A percentile compares a stretch with the other conserved stretches of the same genome.
phyloP scores from a whole-genome alignment of 176 grass and related monocot genomes.

The Juncus effusus region DNA sequence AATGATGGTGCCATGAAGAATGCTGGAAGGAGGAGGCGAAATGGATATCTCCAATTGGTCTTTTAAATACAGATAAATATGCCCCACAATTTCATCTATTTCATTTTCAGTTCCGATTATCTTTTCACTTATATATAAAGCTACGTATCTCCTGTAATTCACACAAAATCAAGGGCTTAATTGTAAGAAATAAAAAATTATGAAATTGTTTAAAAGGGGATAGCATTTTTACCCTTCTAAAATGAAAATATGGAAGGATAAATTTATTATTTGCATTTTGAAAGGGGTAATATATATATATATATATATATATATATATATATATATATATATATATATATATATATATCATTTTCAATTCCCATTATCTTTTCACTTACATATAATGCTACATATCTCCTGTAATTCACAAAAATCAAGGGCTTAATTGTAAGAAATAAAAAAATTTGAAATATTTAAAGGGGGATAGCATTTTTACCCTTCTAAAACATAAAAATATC shows the following conservation, averaged over 20 bases:
- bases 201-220: background rate
- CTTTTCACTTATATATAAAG: constrained; percentile 65
- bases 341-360: too few species aligned
- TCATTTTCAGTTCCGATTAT: constrained; percentile 53
- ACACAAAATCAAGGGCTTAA: background rate
- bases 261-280: too few species aligned
- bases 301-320: too few species aligned
- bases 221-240: too few species aligned
- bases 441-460: background rate
- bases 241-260: too few species aligned
- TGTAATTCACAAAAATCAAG: too few species aligned
- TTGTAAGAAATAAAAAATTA: background rate
- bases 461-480: too few species aligned
- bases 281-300: too few species aligned
- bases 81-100: constrained; percentile 79
- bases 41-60: constrained; percentile 61
- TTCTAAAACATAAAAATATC: too few species aligned
- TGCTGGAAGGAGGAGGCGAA: constrained; percentile 65
- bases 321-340: too few species aligned
- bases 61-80: constrained; percentile 86
- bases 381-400: constrained; percentile 21
- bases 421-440: background rate
- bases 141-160: constrained; percentile 72
- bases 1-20: constrained; percentile 96
- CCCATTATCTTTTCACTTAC: constrained; percentile 31